phyloP scores from a whole-genome alignment of 1,139 yeast genomes.

The Kodamaea fungicola region DNA sequence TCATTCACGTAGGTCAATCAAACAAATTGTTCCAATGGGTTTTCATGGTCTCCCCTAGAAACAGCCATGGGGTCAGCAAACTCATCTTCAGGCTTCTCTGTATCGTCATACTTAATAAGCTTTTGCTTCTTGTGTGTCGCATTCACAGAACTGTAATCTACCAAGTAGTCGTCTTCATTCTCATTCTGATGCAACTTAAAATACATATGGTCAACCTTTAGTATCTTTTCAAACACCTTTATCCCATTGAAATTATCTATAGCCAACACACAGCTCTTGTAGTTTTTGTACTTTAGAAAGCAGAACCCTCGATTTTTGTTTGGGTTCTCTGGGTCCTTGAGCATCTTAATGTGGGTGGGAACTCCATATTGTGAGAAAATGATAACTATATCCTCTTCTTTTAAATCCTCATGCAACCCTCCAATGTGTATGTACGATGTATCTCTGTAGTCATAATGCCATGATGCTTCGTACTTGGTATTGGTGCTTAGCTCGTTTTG shows the following conservation, averaged over 20 bases:
- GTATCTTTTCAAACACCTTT: slow-evolving; percentile 50
- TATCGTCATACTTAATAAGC: slow-evolving; percentile 2
- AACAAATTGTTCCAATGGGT: slow-evolving; percentile 11
- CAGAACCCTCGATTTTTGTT: slow-evolving; percentile 69
- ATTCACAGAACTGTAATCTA: slow-evolving; percentile 28
- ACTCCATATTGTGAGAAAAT: slow-evolving; percentile 89
- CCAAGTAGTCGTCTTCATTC: slow-evolving; percentile 39
- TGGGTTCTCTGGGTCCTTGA: slow-evolving; percentile 68
- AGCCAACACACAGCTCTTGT: slow-evolving; percentile 76
- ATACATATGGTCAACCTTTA: slow-evolving; percentile 76
- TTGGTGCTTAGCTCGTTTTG: slow-evolving; percentile 63
- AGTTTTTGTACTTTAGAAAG: slow-evolving; percentile 79
- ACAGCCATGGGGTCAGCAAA: not conserved
- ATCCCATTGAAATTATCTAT: slow-evolving; percentile 85
- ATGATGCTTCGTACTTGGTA: slow-evolving; percentile 63
- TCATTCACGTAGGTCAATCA: no score
- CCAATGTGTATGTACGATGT: slow-evolving; percentile 63
- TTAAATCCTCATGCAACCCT: slow-evolving; percentile 59
- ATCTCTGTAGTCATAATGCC: slow-evolving; percentile 85
- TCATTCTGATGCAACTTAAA: slow-evolving; percentile 56
- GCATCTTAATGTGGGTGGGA: slow-evolving; percentile 73
- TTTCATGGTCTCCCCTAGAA: slow-evolving; percentile 9
- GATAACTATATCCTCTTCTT: slow-evolving; percentile 70
- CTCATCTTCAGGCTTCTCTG: slow-evolving; percentile 11
- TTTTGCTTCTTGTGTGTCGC: slow-evolving; percentile 8